Percentiles rank a stretch among this genome's conserved stretches.
Evolutionary conservation across 768 basidiomycete genomes (phyloP).

Genomic region (Leccinum variicolor): DNA sequence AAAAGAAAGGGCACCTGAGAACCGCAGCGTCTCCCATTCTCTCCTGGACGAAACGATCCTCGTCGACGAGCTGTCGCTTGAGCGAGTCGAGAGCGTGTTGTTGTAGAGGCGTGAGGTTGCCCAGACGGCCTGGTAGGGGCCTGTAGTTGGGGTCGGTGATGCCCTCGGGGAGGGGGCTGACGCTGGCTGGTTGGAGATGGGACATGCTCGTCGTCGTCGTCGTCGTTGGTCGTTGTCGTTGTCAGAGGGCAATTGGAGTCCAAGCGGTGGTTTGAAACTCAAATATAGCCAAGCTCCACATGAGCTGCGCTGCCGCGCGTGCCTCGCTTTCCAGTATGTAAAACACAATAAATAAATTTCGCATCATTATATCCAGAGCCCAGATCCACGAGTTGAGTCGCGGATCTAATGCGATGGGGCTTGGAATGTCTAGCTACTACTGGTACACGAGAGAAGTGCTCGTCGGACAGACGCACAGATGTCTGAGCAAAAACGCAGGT

Average conservation of each 20-base stretch:
- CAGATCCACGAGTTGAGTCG: slow-evolving; percentile 34
- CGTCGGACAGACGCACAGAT: slow-evolving; percentile 17
- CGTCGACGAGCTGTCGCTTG: slow-evolving; percentile 58
- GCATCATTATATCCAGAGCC: slow-evolving; percentile 34
- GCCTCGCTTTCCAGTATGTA: too few relatives aligned
- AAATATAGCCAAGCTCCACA: slow-evolving; percentile 3
- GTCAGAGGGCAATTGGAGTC: background rate
- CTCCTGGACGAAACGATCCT: slow-evolving; percentile 55
- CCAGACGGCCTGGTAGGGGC: slow-evolving; percentile 69
- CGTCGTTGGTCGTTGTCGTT: background rate
- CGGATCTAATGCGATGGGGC: slow-evolving; percentile 32
- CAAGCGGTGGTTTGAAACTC: slow-evolving; percentile 7
- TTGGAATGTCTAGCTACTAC: slow-evolving; percentile 24
- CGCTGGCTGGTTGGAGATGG: slow-evolving; percentile 40
- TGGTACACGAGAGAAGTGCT: slow-evolving; percentile 23
- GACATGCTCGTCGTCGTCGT: slow-evolving; percentile 27
- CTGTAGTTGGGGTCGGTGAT: slow-evolving; percentile 63
- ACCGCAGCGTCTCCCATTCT: slow-evolving; percentile 71
- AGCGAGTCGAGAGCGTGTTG: slow-evolving; percentile 66
- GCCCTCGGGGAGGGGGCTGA: slow-evolving; percentile 53
- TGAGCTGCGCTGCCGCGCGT: background rate
- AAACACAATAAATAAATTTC: slow-evolving; percentile 9
- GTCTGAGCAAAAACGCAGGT: slow-evolving; percentile 27
- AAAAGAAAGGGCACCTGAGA: slow-evolving; percentile 46
- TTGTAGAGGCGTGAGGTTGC: slow-evolving; percentile 69